Evolutionary conservation across 768 basidiomycete genomes (phyloP).

Genomic region (Clitopilus passeckerianus): DNA sequence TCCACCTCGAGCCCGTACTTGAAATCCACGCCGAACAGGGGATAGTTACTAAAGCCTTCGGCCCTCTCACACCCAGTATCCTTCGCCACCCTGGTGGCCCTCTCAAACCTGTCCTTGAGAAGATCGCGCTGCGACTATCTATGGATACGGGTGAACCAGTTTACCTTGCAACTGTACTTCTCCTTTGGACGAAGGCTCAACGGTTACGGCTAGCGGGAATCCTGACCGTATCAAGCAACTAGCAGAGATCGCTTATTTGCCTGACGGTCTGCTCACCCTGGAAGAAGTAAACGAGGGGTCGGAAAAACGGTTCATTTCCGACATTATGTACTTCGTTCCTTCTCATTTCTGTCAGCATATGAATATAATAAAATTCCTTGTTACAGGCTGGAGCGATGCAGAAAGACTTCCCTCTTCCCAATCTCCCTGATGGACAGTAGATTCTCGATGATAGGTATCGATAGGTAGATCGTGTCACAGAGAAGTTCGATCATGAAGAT

Average conservation of each 20-base stretch:
- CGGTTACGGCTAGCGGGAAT: constrained; percentile 27
- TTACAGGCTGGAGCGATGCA: constrained; percentile 29
- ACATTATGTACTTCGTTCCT: constrained; percentile 27
- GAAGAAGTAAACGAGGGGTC: constrained; percentile 30
- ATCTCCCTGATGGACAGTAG: constrained; percentile 19
- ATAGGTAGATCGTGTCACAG: no score
- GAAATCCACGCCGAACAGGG: constrained; percentile 29
- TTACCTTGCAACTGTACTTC: constrained; percentile 11
- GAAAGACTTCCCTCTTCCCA: constrained; percentile 25
- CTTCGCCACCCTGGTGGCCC: constrained; percentile 31
- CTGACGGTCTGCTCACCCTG: constrained; percentile 20
- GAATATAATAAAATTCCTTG: neutral
- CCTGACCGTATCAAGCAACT: constrained; percentile 21
- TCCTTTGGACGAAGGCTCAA: constrained; percentile 29
- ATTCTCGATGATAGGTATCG: neutral
- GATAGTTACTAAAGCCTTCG: constrained; percentile 32
- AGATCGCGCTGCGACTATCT: constrained; percentile 15
- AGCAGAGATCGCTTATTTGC: constrained; percentile 19
- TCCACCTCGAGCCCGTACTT: constrained; percentile 27
- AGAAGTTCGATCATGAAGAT: no score
- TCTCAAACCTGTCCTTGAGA: constrained; percentile 28
- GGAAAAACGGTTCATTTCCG: constrained; percentile 32
- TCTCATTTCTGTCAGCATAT: no score
- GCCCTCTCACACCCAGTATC: constrained; percentile 29
- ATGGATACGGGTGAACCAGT: constrained; percentile 1